Evolutionary conservation across 805 yeast species (phyloP).

Genomic region (Yarrowia osloensis): DNA sequence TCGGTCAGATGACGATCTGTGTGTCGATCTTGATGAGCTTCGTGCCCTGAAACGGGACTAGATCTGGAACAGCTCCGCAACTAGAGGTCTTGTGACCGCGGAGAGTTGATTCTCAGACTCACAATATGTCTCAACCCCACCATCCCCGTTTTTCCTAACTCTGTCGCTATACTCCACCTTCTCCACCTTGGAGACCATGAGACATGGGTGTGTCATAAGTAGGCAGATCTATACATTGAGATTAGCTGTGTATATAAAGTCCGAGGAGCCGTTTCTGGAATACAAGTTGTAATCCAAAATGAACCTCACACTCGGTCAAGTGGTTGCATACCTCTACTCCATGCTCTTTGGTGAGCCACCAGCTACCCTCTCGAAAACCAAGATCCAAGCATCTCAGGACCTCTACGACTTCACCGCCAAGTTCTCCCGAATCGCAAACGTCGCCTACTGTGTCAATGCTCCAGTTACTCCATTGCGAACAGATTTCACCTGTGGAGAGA

Average conservation of each 20-base stretch:
- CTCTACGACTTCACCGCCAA: constrained; percentile 2
- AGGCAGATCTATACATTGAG: neutral
- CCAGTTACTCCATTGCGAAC: neutral
- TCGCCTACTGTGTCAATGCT: constrained; percentile 5
- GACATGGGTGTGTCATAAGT: neutral
- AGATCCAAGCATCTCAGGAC: neutral
- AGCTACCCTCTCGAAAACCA: neutral
- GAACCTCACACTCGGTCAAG: constrained; percentile 4
- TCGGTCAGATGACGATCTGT: neutral
- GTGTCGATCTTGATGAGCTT: neutral
- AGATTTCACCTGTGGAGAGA: neutral
- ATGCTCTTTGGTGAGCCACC: neutral
- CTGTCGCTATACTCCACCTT: neutral
- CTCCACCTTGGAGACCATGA: neutral
- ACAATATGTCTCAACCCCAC: neutral
- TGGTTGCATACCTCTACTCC: neutral
- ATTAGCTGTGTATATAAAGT: neutral
- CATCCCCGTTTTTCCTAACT: neutral
- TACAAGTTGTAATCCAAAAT: neutral
- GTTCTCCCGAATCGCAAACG: neutral
- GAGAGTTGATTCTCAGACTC: neutral
- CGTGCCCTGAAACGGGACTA: neutral
- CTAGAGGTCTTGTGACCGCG: neutral
- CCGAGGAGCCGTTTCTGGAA: too few relatives aligned
- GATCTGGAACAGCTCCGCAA: neutral